Conservation (phyloP, 2,329 filamentous ascomycete species). For the Cercospora berteroae region DNA sequence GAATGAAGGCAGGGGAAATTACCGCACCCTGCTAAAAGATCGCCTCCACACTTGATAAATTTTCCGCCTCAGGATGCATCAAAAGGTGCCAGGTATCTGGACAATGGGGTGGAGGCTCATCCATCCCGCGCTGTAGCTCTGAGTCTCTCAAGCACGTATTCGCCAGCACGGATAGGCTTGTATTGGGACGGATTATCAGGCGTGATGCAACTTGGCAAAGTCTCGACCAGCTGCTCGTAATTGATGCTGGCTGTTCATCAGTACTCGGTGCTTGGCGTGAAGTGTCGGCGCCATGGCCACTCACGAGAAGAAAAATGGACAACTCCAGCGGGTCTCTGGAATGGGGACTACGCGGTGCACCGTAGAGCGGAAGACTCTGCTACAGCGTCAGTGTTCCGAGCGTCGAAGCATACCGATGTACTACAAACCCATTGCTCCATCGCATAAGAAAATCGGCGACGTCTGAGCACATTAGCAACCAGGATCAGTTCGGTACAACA, state of each 20-base stretch:
- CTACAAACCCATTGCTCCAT: constrained; percentile 42
- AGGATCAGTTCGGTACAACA: background rate
- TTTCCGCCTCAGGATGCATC: background rate
- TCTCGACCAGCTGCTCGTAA: constrained; percentile 23
- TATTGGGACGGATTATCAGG: constrained; percentile 36
- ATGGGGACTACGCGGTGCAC: constrained; percentile 47
- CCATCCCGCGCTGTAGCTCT: constrained; percentile 16
- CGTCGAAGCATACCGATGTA: background rate
- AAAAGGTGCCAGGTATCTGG: background rate
- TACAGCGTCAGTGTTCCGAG: background rate
- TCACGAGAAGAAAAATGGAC: constrained; percentile 51
- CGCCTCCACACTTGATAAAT: background rate
- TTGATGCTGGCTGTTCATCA: constrained; percentile 1
- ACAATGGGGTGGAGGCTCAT: background rate
- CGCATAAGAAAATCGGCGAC: constrained; percentile 53
- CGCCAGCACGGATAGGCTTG: constrained; percentile 38
- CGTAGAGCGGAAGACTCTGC: constrained; percentile 44
- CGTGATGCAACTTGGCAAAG: constrained; percentile 40
- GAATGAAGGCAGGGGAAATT: background rate
- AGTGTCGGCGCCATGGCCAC: constrained; percentile 22
- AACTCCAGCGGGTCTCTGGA: constrained; percentile 40
- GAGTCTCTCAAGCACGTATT: constrained; percentile 41
- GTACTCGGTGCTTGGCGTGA: background rate
- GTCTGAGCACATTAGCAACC: constrained; percentile 39
- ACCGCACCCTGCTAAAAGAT: background rate